Evolutionary conservation across 768 basidiomycete species (phyloP).

Genomic region (Gloeostereum incarnatum): DNA sequence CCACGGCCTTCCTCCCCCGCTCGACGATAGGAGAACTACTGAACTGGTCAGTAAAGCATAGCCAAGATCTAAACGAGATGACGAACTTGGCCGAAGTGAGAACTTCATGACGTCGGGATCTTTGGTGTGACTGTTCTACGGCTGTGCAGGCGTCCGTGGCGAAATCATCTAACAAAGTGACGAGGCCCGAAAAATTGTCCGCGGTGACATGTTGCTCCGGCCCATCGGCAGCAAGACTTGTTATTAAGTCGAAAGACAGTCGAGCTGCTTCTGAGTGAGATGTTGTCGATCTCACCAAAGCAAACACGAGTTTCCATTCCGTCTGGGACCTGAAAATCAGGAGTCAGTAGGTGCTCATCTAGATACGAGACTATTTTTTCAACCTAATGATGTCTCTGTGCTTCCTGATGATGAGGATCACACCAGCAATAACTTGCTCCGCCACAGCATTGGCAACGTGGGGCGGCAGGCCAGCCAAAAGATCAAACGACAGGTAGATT

Average conservation of each 20-base stretch:
- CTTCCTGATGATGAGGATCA: slow-evolving; percentile 70
- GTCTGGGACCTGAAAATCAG: slow-evolving; percentile 61
- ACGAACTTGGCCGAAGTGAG: slow-evolving; percentile 43
- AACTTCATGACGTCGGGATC: slow-evolving; percentile 39
- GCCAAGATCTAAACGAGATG: not conserved
- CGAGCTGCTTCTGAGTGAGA: slow-evolving; percentile 83
- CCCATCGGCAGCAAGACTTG: slow-evolving; percentile 54
- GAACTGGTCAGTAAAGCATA: slow-evolving; percentile 3
- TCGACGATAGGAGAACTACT: slow-evolving; percentile 67
- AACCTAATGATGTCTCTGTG: slow-evolving; percentile 67
- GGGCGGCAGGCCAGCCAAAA: slow-evolving; percentile 73
- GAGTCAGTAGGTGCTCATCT: slow-evolving; percentile 1
- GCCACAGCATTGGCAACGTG: slow-evolving; percentile 75
- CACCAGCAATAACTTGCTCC: slow-evolving; percentile 84
- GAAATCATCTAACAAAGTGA: slow-evolving; percentile 82
- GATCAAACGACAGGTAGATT: slow-evolving; percentile 88
- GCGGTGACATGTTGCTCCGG: slow-evolving; percentile 47
- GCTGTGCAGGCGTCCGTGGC: slow-evolving; percentile 59
- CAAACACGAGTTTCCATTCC: slow-evolving; percentile 92
- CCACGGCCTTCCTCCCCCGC: slow-evolving; percentile 76
- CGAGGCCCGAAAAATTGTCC: slow-evolving; percentile 77
- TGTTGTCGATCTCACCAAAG: slow-evolving; percentile 78
- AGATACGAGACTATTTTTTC: slow-evolving; percentile 3
- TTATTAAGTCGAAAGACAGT: slow-evolving; percentile 73
- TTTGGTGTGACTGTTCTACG: slow-evolving; percentile 48